Base-by-base conservation (phyloP, 2,329 filamentous ascomycete species). In the Lasiodiplodia theobromae region DNA sequence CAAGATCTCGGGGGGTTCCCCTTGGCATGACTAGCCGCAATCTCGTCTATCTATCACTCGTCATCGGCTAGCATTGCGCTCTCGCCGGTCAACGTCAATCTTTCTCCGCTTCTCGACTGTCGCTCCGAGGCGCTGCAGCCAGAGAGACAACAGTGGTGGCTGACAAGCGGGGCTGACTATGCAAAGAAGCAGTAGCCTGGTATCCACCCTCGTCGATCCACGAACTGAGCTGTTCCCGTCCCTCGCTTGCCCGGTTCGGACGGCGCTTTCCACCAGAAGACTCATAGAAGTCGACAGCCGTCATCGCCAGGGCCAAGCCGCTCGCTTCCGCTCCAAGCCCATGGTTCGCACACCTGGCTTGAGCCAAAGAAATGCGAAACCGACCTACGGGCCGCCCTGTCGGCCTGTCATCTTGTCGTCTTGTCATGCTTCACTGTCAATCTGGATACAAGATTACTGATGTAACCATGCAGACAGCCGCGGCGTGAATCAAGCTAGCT, bases 21-120 rank as follows among this genome's bases (percentile, higher is more conserved):
- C 40, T 44, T 37, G 34, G 16, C 54, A 31, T 57, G 54, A 21
- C 18, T 12, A 11, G 18, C 18, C n/a, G 51, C 23, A 54, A 34
- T 34, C 52, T 54, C 54, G 28, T 38, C 54, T 57, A 38, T 38
- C 54, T 57, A n/a, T 47, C 44, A 47, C 7, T 47, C 44, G 44
- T 47, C 44, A 47, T 21, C 44, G 44, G 18, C n/a, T 11, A n/a
- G 31, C 31, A 34, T 47, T 47, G 44, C 40, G 40, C 16, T 44
- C 40, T 18, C 5, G 52, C 52, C 23, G 6, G 52, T 16, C 52
- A 54, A 54, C 14, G 52, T 16, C 52, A 54, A 54, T 54, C 52
- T 34, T 34, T n/a, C n/a, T 38, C 54, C 54, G 38, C 16, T 38
- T 57, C 21, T 5, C 31, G 31, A 5, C 10, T 11, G 23, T 38